These are phyloP conservation scores for Bacterosira constricta DNA, from an alignment of 108 stramenopile species.

Conservation along the genomic window DNA sequence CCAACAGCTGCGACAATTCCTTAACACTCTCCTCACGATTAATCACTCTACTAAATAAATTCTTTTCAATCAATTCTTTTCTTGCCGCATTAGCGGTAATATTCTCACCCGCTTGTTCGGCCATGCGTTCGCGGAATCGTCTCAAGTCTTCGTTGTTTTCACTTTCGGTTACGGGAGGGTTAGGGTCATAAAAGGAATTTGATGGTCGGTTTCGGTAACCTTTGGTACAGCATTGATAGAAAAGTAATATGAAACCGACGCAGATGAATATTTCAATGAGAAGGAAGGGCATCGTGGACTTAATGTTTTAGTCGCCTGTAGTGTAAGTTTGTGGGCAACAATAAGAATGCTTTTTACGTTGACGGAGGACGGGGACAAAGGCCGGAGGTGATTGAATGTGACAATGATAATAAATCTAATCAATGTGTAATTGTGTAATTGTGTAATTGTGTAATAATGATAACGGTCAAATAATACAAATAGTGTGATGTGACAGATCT, in stretches of 20 bases:
- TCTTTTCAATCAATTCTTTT: conserved; percentile 36
- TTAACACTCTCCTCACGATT: conserved; percentile 37
- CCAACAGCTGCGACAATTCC: conserved; percentile 35
- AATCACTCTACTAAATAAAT: conserved; percentile 37
- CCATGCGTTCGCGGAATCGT: neutral
- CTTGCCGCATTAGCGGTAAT: conserved; percentile 8
- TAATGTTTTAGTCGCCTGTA: neutral
- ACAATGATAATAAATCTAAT: no score
- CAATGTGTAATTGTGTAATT: no score
- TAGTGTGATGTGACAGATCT: no score
- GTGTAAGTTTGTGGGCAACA: neutral
- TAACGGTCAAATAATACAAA: no score
- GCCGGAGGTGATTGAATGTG: no score
- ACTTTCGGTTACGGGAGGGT: neutral
- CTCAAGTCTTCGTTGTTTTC: neutral
- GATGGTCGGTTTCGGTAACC: neutral
- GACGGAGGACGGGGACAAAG: neutral
- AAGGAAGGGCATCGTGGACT: neutral
- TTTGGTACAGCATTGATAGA: conserved; percentile 17
- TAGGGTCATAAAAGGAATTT: neutral
- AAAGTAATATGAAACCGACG: neutral
- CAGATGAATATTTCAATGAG: conserved; percentile 32
- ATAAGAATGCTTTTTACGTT: neutral
- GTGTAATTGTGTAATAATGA: no score
- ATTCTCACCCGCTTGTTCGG: neutral